phyloP scores from a whole-genome alignment of 768 basidiomycete genomes.

The Lactifluus subvellereus region DNA sequence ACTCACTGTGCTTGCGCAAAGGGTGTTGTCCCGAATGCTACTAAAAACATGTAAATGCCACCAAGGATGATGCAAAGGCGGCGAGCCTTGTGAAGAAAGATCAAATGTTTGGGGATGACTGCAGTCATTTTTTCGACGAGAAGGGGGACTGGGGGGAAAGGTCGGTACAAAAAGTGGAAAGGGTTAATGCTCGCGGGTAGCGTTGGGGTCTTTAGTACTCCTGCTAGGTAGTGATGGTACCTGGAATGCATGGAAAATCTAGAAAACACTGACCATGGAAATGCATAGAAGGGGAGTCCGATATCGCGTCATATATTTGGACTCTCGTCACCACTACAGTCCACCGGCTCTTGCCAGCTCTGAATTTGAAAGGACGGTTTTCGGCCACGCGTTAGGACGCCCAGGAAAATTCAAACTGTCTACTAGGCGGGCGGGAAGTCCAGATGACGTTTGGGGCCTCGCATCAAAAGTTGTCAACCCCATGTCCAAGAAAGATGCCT shows the following conservation, averaged over 20 bases:
- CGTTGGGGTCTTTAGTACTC: not conserved
- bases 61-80: slow-evolving; percentile 37
- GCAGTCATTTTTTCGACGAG: not conserved
- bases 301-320: slow-evolving; percentile 8
- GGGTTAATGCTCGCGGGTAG: not conserved
- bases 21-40: slow-evolving; percentile 52
- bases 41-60: slow-evolving; percentile 44
- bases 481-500: not conserved
- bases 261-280: not conserved
- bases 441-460: slow-evolving; percentile 14
- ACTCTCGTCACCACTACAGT: not conserved
- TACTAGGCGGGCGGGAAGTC: not conserved
- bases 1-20: slow-evolving; percentile 67
- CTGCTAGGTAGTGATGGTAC: not conserved
- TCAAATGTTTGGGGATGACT: slow-evolving; percentile 3
- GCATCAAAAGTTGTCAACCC: not conserved
- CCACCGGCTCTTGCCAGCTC: not conserved
- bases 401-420: not conserved
- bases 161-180: no score
- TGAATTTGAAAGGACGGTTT: not conserved
- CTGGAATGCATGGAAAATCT: slow-evolving; percentile 1
- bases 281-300: not conserved
- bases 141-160: not conserved
- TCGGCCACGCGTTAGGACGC: not conserved
- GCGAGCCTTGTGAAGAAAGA: slow-evolving; percentile 29